phyloP scores from a whole-genome alignment of 1,284 basidiomycete species.

The Rhodotorula sp. region DNA sequence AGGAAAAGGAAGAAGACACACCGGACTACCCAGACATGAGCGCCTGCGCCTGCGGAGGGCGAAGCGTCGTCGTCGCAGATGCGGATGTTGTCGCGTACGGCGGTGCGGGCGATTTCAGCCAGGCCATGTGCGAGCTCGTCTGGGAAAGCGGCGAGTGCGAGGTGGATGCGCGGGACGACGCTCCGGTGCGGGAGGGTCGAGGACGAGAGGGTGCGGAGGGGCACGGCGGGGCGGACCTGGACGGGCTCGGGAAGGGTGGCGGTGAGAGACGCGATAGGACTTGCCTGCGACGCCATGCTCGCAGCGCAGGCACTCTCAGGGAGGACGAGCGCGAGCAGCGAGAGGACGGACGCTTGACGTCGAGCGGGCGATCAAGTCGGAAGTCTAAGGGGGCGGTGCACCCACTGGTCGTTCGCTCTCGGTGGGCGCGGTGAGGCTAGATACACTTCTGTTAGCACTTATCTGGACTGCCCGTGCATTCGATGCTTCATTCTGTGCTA shows the following conservation, averaged over 20 bases:
- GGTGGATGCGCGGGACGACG: slow-evolving; percentile 23
- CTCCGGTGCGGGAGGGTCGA: slow-evolving; percentile 19
- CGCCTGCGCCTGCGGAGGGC: not conserved
- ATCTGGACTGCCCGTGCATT: no score
- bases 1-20: not conserved
- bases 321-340: not conserved
- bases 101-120: slow-evolving; percentile 11
- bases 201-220: slow-evolving; percentile 13
- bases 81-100: slow-evolving; percentile 26
- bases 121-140: slow-evolving; percentile 19
- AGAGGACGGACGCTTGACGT: not conserved
- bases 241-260: slow-evolving; percentile 5
- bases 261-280: slow-evolving; percentile 18
- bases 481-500: no score
- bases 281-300: slow-evolving; percentile 16
- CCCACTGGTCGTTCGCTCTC: no score
- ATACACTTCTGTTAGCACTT: no score
- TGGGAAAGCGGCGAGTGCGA: slow-evolving; percentile 16
- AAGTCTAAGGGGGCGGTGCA: no score
- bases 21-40: slow-evolving; percentile 25
- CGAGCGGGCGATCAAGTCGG: no score
- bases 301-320: not conserved
- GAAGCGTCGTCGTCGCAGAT: slow-evolving; percentile 17
- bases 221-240: slow-evolving; percentile 18
- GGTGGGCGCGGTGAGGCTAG: no score